These are phyloP conservation scores for Russula sp. DNA, from an alignment of 768 basidiomycete species.

Conservation along the genomic window DNA sequence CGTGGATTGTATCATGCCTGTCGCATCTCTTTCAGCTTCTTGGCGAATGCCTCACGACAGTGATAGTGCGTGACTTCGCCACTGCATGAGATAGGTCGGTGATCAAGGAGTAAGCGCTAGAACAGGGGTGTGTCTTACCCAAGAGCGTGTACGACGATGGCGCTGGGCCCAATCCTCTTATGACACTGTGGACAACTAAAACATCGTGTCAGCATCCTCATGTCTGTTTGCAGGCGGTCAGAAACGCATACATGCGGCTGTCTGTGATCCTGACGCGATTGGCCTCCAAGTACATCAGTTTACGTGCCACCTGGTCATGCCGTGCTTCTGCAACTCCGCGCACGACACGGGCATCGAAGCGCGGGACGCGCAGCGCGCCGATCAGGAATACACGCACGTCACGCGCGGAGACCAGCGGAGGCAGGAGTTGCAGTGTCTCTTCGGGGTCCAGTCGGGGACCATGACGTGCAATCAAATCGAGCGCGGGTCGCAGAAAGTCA, in stretches of 20 bases:
- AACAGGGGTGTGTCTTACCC: constrained; percentile 13
- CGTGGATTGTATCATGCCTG: constrained; percentile 1
- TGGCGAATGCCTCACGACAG: constrained; percentile 80
- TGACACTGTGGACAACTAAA: constrained; percentile 24
- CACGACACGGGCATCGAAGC: constrained; percentile 65
- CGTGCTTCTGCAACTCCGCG: constrained; percentile 68
- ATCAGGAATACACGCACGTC: constrained; percentile 76
- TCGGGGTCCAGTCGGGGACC: constrained; percentile 75
- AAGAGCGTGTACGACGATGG: constrained; percentile 24
- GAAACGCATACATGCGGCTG: constrained; percentile 67
- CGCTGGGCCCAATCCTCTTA: constrained; percentile 24
- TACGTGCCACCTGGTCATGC: constrained; percentile 67
- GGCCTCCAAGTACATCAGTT: constrained; percentile 69
- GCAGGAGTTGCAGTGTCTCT: constrained; percentile 79
- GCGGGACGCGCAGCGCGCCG: constrained; percentile 57
- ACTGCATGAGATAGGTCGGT: constrained; percentile 35
- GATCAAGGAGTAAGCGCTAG: not conserved
- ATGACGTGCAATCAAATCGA: constrained; percentile 84
- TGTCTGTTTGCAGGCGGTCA: not conserved
- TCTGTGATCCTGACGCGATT: constrained; percentile 87
- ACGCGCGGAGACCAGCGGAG: constrained; percentile 81
- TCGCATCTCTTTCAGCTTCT: constrained; percentile 40
- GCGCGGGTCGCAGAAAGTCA: constrained; percentile 70
- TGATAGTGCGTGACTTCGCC: constrained; percentile 97
- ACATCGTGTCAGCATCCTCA: not conserved